These are phyloP conservation scores for Mycena citricolor DNA, from an alignment of 1,284 basidiomycete genomes.

Conservation along the genomic window DNA sequence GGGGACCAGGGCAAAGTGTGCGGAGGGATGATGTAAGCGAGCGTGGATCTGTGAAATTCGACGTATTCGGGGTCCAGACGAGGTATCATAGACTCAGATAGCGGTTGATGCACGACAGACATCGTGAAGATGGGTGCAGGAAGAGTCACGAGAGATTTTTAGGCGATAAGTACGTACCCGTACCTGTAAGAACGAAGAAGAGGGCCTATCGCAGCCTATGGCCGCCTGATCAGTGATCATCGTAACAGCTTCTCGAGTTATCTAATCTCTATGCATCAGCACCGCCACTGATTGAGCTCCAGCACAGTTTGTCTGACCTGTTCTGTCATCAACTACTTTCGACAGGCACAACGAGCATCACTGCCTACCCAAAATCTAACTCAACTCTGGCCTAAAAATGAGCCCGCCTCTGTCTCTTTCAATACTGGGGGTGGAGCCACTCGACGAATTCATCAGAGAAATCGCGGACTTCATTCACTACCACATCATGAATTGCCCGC, in stretches of 20 bases:
- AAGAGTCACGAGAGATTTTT: too few relatives aligned
- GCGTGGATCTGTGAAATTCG: slow-evolving; percentile 54
- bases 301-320: too few relatives aligned
- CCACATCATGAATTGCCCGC: slow-evolving; percentile 56
- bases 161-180: too few relatives aligned
- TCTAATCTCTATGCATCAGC: too few relatives aligned
- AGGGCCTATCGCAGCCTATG: too few relatives aligned
- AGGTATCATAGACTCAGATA: slow-evolving; percentile 57
- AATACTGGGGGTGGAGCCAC: slow-evolving; percentile 88
- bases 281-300: too few relatives aligned
- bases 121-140: slow-evolving; percentile 11
- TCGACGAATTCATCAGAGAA: slow-evolving; percentile 92
- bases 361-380: slow-evolving; percentile 23
- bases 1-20: slow-evolving; percentile 64
- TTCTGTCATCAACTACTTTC: too few relatives aligned
- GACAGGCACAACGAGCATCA: too few relatives aligned
- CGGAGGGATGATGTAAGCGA: slow-evolving; percentile 44
- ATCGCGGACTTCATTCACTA: slow-evolving; percentile 89
- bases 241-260: too few relatives aligned
- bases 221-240: too few relatives aligned
- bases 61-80: slow-evolving; percentile 64
- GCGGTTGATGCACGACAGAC: slow-evolving; percentile 39
- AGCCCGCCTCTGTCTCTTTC: slow-evolving; percentile 72
- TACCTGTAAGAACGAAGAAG: too few relatives aligned
- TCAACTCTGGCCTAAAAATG: slow-evolving; percentile 38